Evolutionary conservation across 169 alveolate genomes (phyloP).

Genomic region (Plasmodium blacklocki): DNA sequence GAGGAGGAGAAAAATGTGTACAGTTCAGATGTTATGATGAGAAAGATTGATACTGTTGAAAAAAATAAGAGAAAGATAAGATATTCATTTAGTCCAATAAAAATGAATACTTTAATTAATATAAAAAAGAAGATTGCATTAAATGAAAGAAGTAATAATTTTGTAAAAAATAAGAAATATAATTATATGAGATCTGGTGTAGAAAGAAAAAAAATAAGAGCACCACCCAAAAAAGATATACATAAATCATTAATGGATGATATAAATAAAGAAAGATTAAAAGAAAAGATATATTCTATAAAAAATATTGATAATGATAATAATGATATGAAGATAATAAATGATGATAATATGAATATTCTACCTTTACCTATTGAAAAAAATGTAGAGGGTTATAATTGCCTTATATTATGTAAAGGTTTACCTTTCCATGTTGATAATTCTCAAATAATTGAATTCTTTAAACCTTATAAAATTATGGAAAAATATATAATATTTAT

Average conservation of each 20-base stretch:
- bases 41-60: neutral
- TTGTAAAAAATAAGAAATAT: too few relatives aligned
- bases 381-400: slow-evolving; percentile 27
- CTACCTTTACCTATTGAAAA: slow-evolving; percentile 53
- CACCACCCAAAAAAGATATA: slow-evolving; percentile 32
- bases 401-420: slow-evolving; percentile 70
- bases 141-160: slow-evolving; percentile 13
- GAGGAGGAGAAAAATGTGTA: slow-evolving; percentile 11
- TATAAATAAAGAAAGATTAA: slow-evolving; percentile 43
- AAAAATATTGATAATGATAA: slow-evolving; percentile 25
- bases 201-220: slow-evolving; percentile 5
- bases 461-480: slow-evolving; percentile 58
- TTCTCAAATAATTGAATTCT: slow-evolving; percentile 34
- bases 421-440: slow-evolving; percentile 60
- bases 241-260: slow-evolving; percentile 66
- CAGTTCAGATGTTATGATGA: neutral
- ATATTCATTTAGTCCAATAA: slow-evolving; percentile 56
- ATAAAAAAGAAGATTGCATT: slow-evolving; percentile 37
- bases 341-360: slow-evolving; percentile 6
- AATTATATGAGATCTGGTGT: too few relatives aligned
- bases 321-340: too few relatives aligned
- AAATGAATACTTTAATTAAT: slow-evolving; percentile 41
- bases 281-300: slow-evolving; percentile 24
- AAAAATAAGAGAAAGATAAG: slow-evolving; percentile 21
- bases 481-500: slow-evolving; percentile 65